Evolutionary conservation across 805 yeast genomes (phyloP), one percentile per base, ranked within the genome.

Genomic region (Candida golubevii): DNA sequence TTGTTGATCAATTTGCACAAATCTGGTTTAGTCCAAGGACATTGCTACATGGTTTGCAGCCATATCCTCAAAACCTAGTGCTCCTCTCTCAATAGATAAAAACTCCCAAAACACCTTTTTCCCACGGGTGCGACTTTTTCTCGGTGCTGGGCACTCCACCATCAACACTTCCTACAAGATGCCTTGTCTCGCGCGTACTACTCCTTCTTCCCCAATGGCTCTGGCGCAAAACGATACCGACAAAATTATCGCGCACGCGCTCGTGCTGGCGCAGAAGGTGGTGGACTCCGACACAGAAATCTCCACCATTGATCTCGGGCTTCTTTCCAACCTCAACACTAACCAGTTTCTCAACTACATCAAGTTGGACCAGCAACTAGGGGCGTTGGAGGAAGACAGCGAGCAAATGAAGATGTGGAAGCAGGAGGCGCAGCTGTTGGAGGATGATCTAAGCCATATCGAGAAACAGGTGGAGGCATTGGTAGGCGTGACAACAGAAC

Each of bases 281-380:
- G 51, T 71, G 0, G 76, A 71, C 33, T 49, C 69, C 1, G 76
- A 71, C 45, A 69, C 75, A 1, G 72, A 65, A 40, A 66, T 65
- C 15, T 59, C 74, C 11, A 60, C 66, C n/a, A 61, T 68, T 49
- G 65, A 79, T 48, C 61, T 81, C 54, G 76, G 72, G 50, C 59
- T 77, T 11, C 50, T 80, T 29, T 78, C 77, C 44, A 77, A 79
- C 49, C 60, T 78, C 45, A 81, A 81, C 55, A 80, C 83, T n/a
- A 70, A 77, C 42, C 77, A 80, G 38, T 74, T 81, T 0, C 60
- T 79, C 48, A 76, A 75, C 53, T 78, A 76, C 52, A 70, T 71
- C 47, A 69, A 70, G 52, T 50, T 71, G 26, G 73, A 69, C 44
- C 66, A 68, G 51, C 63, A 61, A 28, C 52, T 70, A 41, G 68